Conservation (phyloP, 495 filamentous ascomycete species). For the Hypomontagnella monticulosa region DNA sequence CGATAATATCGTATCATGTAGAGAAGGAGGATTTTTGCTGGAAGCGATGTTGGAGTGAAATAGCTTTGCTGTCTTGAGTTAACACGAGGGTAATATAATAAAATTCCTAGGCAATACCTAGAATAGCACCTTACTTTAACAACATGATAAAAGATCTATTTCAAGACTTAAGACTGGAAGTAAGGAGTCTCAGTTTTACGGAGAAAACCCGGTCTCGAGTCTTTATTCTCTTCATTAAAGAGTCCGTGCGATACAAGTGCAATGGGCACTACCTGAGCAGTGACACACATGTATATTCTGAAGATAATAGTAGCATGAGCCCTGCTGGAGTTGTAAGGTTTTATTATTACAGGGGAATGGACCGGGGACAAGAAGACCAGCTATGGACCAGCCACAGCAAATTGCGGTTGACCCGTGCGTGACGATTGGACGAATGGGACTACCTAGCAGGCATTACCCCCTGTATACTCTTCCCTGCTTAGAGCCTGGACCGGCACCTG, state of each 20-base stretch:
- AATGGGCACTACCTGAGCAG: no score
- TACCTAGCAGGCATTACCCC: conserved; percentile 7
- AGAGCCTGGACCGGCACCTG: conserved; percentile 28
- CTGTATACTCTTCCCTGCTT: conserved; percentile 31
- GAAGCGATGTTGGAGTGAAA: no score
- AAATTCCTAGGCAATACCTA: background rate
- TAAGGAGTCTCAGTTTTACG: no score
- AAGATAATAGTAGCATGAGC: no score
- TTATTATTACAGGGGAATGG: conserved; percentile 29
- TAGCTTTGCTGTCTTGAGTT: background rate
- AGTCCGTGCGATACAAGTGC: no score
- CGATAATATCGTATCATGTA: background rate
- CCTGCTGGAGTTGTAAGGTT: conserved; percentile 1
- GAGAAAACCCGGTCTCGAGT: no score
- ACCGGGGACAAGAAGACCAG: conserved; percentile 23
- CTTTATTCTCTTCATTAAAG: no score
- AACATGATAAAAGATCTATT: background rate
- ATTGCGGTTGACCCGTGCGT: conserved; percentile 41
- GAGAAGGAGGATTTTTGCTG: no score
- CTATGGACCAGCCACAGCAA: conserved; percentile 34
- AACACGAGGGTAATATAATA: background rate
- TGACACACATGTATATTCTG: no score
- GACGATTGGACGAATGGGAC: conserved; percentile 33
- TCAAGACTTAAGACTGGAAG: no score
- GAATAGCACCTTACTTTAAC: background rate